These are phyloP conservation scores for Asterella californica DNA, from an alignment of 225 moss, liverwort and hornwort species.

Conservation along the genomic window DNA sequence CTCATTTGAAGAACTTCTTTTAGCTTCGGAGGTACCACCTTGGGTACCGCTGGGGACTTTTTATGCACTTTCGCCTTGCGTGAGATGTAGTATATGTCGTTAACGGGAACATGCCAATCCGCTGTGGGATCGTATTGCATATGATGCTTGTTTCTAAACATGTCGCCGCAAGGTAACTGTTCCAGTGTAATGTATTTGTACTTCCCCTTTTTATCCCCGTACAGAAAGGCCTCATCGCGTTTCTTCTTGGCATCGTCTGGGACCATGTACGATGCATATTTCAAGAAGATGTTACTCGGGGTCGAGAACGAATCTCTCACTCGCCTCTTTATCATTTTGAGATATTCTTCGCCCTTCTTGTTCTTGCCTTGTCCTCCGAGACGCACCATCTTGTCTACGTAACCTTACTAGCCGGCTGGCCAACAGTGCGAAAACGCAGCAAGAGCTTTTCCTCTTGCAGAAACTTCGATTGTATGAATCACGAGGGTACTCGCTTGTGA, in stretches of 20 bases:
- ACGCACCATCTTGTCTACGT: slow-evolving; percentile 11
- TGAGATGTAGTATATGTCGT: slow-evolving; percentile 4
- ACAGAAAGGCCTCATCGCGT: neutral
- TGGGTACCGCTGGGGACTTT: neutral
- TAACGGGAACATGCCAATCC: slow-evolving; percentile 16
- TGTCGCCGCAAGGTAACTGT: slow-evolving; percentile 19
- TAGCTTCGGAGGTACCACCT: neutral
- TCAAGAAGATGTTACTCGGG: slow-evolving; percentile 14
- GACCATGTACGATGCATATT: slow-evolving; percentile 11
- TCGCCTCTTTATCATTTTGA: neutral
- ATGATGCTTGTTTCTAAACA: slow-evolving; percentile 21
- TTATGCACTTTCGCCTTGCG: slow-evolving; percentile 1
- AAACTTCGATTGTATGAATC: neutral
- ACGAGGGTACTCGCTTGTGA: slow-evolving; percentile 26
- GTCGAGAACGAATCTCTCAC: slow-evolving; percentile 19
- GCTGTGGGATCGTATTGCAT: slow-evolving; percentile 20
- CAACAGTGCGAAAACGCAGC: slow-evolving; percentile 17
- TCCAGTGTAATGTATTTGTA: slow-evolving; percentile 17
- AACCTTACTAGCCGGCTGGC: slow-evolving; percentile 18
- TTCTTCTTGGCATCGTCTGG: neutral
- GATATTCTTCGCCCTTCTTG: neutral
- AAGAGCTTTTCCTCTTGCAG: slow-evolving; percentile 9
- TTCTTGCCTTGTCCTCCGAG: neutral
- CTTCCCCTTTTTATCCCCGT: slow-evolving; percentile 1
- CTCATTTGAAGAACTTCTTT: slow-evolving; percentile 4